A percentile compares a stretch with the other conserved stretches of the same genome.
phyloP scores from a whole-genome alignment of 371 early-diverging fungal genomes.

The Saksenaea oblongispora region DNA sequence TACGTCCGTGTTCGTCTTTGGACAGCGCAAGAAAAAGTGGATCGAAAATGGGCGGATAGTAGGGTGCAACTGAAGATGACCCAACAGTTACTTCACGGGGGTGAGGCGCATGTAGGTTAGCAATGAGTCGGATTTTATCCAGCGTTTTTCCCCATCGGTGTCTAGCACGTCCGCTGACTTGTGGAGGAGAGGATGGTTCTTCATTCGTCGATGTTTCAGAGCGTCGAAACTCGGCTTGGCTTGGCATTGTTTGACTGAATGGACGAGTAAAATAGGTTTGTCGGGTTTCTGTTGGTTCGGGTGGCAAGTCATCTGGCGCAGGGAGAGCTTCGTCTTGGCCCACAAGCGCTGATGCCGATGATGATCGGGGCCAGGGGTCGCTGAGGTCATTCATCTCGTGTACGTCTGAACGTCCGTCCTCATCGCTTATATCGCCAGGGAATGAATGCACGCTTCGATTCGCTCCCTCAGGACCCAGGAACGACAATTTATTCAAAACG shows the following conservation, averaged over 20 bases:
- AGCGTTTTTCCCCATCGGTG: conserved; percentile 46
- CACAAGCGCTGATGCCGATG: neutral
- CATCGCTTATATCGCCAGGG: neutral
- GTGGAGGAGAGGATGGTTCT: conserved; percentile 5
- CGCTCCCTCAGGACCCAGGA: neutral
- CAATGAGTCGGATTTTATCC: conserved; percentile 43
- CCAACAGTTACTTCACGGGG: conserved; percentile 1
- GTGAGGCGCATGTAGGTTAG: conserved; percentile 27
- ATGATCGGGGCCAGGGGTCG: conserved; percentile 3
- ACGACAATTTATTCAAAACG: conserved; percentile 24
- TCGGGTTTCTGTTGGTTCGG: neutral
- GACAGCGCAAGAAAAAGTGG: conserved; percentile 42
- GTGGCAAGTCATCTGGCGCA: neutral
- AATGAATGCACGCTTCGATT: neutral
- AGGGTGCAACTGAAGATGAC: conserved; percentile 28
- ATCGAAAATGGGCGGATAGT: conserved; percentile 43
- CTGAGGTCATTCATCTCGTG: conserved; percentile 3
- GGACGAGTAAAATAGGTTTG: conserved; percentile 3
- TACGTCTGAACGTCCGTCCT: neutral
- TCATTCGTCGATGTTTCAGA: neutral
- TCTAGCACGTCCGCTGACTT: conserved; percentile 19
- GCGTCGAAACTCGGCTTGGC: neutral
- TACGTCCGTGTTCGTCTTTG: conserved; percentile 36
- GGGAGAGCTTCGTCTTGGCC: neutral
- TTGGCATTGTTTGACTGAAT: conserved; percentile 1